Evolutionary conservation across 139 green algal species (phyloP).

Genomic region (Dunaliella primolecta): DNA sequence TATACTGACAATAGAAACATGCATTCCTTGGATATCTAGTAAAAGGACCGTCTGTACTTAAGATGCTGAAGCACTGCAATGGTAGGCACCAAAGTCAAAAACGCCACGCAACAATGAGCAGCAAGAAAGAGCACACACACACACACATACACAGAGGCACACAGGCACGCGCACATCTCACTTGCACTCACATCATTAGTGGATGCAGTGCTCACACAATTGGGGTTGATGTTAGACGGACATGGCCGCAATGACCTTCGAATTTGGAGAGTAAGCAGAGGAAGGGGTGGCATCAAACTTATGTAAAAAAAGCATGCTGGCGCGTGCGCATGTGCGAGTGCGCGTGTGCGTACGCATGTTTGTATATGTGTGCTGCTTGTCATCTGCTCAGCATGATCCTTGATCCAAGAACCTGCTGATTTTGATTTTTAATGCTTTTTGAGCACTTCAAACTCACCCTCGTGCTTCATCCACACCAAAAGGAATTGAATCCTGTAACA

Average conservation of each 20-base stretch:
- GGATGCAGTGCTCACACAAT: background rate
- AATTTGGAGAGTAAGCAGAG: background rate
- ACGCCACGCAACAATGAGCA: background rate
- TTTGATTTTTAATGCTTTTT: background rate
- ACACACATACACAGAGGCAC: no score
- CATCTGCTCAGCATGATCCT: no score
- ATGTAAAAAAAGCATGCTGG: background rate
- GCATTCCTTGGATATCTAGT: background rate
- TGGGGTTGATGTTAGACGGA: constrained; percentile 13
- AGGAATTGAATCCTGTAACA: background rate
- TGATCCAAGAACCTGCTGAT: background rate
- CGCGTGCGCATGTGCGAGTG: background rate
- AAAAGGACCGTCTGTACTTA: background rate
- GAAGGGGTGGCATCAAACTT: background rate
- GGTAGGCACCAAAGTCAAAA: background rate
- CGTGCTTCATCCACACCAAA: background rate
- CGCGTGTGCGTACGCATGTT: background rate
- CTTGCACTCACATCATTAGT: constrained; percentile 10
- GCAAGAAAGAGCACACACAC: background rate
- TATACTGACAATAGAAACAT: no score
- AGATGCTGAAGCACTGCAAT: background rate
- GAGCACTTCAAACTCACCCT: background rate
- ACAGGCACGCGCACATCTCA: background rate
- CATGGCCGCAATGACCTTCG: constrained; percentile 7
- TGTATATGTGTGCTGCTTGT: background rate